Evolutionary conservation across 2,329 filamentous ascomycete species (phyloP).

Genomic region (Verticillium nubilum): DNA sequence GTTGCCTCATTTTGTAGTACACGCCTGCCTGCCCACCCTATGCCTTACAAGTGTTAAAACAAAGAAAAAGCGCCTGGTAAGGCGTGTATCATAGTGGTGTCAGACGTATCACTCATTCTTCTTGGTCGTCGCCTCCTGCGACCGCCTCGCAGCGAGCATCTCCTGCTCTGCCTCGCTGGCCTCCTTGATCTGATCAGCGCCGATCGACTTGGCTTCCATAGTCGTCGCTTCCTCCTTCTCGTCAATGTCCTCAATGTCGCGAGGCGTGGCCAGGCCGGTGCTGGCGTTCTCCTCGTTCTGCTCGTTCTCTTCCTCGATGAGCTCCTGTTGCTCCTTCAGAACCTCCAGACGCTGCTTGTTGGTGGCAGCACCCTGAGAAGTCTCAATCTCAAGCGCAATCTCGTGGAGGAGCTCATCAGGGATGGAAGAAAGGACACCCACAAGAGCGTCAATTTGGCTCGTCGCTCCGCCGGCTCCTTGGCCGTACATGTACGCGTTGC

Average conservation of each 20-base stretch:
- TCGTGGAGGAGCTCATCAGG: conserved; percentile 99
- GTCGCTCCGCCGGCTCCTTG: conserved; percentile 84
- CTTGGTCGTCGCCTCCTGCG: conserved; percentile 21
- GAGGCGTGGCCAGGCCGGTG: conserved; percentile 67
- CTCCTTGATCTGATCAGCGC: conserved; percentile 20
- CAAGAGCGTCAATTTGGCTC: conserved; percentile 86
- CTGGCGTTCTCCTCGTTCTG: conserved; percentile 79
- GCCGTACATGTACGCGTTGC: conserved; percentile 96
- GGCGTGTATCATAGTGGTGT: conserved; percentile 5
- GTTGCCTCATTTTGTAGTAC: conserved; percentile 11
- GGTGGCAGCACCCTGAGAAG: conserved; percentile 90
- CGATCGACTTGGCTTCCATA: conserved; percentile 41
- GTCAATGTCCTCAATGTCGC: conserved; percentile 89
- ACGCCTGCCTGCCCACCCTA: conserved; percentile 10
- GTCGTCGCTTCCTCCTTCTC: conserved; percentile 74
- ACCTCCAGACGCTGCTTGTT: conserved; percentile 99
- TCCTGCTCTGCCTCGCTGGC: conserved; percentile 33
- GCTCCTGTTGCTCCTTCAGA: conserved; percentile 94
- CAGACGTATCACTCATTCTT: conserved; percentile 18
- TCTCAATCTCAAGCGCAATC: conserved; percentile 97
- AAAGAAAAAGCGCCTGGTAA: conserved; percentile 15
- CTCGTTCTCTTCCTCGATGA: conserved; percentile 95
- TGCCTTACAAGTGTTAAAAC: conserved; percentile 12
- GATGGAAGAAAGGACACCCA: conserved; percentile 87
- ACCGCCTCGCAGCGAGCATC: conserved; percentile 21